These are phyloP conservation scores for Epichloe sp. DNA, from an alignment of 2,329 filamentous ascomycete genomes.

Conservation along the genomic window DNA sequence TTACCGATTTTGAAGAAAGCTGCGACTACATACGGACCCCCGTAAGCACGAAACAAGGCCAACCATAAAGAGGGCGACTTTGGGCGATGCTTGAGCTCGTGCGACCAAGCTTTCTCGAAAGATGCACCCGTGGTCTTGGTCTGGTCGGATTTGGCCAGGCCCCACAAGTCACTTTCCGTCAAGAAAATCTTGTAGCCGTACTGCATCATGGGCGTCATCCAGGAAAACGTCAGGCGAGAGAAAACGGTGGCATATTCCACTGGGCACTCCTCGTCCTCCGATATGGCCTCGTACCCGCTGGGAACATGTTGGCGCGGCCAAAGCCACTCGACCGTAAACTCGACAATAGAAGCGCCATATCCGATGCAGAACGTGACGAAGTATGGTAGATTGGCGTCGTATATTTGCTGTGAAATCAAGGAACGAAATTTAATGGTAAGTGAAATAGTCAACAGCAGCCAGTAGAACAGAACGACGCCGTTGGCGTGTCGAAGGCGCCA, in stretches of 20 bases:
- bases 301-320: slow-evolving; percentile 56
- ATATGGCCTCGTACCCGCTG: slow-evolving; percentile 44
- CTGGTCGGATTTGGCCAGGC: slow-evolving; percentile 65
- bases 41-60: slow-evolving; percentile 72
- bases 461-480: slow-evolving; percentile 81
- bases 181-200: slow-evolving; percentile 84
- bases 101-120: slow-evolving; percentile 64
- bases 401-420: slow-evolving; percentile 64
- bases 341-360: slow-evolving; percentile 53
- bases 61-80: slow-evolving; percentile 59
- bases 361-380: slow-evolving; percentile 66
- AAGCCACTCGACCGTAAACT: slow-evolving; percentile 74
- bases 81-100: slow-evolving; percentile 58
- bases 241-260: slow-evolving; percentile 91
- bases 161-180: slow-evolving; percentile 94
- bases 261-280: slow-evolving; percentile 51
- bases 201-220: slow-evolving; percentile 99
- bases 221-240: slow-evolving; percentile 84
- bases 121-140: slow-evolving; percentile 58
- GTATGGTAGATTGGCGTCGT: slow-evolving; percentile 53
- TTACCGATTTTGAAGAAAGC: slow-evolving; percentile 81
- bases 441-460: slow-evolving; percentile 72
- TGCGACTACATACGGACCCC: slow-evolving; percentile 68
- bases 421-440: slow-evolving; percentile 77
- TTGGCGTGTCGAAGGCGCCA: slow-evolving; percentile 72